Conservation (phyloP, 441 rosid genomes). For the Kokia cookei region DNA sequence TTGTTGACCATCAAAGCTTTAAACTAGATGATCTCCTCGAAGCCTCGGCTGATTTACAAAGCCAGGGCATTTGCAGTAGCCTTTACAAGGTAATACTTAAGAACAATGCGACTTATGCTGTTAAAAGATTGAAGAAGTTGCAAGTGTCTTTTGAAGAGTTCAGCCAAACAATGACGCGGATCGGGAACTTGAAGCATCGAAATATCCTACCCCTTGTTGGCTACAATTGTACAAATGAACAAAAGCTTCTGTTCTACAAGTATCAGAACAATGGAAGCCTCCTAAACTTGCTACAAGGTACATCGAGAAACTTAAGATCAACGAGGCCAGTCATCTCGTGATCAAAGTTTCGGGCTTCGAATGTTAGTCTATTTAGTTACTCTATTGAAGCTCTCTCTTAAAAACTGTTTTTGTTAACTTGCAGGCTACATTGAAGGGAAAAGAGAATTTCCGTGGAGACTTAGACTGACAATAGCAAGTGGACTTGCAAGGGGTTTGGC, state of each 20-base stretch:
- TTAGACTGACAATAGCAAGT: conserved; percentile 34
- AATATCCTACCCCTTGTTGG: conserved; percentile 50
- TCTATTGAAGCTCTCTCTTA: neutral
- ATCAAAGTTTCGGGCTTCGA: neutral
- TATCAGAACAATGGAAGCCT: conserved; percentile 52
- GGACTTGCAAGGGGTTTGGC: conserved; percentile 52
- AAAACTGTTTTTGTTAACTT: neutral
- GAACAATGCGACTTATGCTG: conserved; percentile 36
- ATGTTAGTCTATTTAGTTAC: neutral
- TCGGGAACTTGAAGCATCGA: conserved; percentile 51
- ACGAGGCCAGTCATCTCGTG: neutral
- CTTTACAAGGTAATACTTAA: conserved; percentile 47
- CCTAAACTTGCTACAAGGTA: conserved; percentile 38
- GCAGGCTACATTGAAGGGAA: conserved; percentile 47
- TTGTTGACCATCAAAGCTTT: conserved; percentile 41
- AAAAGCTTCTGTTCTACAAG: conserved; percentile 51
- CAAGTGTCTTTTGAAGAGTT: conserved; percentile 38
- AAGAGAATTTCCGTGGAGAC: conserved; percentile 51
- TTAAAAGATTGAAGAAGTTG: conserved; percentile 49
- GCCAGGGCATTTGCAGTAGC: conserved; percentile 39
- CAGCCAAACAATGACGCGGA: conserved; percentile 30
- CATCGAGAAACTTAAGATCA: neutral
- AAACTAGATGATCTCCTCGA: conserved; percentile 49
- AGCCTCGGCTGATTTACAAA: conserved; percentile 47
- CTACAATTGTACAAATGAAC: conserved; percentile 38